Conservation (phyloP, 2,329 filamentous ascomycete species). For the Neonectria neomacrospora region DNA sequence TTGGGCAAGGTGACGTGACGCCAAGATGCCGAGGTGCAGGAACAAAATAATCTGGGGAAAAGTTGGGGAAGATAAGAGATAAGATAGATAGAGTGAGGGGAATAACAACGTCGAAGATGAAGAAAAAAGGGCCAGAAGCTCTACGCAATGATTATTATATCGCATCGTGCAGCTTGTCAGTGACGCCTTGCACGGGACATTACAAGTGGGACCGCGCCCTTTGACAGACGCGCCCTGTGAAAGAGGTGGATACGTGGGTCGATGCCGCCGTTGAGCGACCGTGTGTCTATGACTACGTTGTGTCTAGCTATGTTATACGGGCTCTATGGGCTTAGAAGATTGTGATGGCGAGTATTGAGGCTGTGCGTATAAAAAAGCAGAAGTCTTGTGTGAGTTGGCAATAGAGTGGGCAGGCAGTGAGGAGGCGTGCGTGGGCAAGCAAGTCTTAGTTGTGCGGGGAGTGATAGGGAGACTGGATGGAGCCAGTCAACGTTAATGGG, state of each 20-base stretch:
- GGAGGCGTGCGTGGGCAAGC: not conserved
- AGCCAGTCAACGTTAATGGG: not conserved
- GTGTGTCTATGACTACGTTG: not conserved
- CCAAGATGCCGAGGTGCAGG: not conserved
- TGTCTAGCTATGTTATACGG: not conserved
- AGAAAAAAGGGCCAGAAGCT: not conserved
- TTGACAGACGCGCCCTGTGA: not conserved
- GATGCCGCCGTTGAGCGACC: not conserved
- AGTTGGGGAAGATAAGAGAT: not conserved
- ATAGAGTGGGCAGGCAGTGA: not conserved
- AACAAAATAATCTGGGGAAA: constrained; percentile 12
- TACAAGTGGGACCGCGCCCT: constrained; percentile 4
- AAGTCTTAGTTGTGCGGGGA: not conserved
- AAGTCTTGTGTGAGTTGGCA: not conserved
- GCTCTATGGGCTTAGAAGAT: not conserved
- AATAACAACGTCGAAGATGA: not conserved
- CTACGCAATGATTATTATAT: constrained; percentile 8
- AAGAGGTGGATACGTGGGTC: not conserved
- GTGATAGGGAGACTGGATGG: not conserved
- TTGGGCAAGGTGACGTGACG: too few relatives aligned
- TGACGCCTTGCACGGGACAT: constrained; percentile 8
- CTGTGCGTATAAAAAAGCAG: not conserved
- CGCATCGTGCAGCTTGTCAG: not conserved
- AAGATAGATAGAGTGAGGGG: not conserved
- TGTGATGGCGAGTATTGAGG: not conserved